Base-by-base conservation (phyloP, 495 filamentous ascomycete genomes). In the Xylaria telfairii region DNA sequence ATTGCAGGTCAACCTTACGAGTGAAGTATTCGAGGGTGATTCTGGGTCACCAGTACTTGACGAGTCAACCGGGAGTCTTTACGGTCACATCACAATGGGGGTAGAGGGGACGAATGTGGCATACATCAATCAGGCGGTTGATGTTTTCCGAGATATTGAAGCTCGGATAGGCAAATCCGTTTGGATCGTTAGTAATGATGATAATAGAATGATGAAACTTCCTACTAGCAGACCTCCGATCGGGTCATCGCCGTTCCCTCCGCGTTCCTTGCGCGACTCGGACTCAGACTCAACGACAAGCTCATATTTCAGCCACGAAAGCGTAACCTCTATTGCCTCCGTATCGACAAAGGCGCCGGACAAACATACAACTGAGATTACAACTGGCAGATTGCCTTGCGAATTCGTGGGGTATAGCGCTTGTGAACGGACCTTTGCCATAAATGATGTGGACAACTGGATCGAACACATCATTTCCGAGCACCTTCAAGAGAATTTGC, bases 31-130 rank as follows among this genome's bases (percentile, higher is more conserved):
- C 4, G 67, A 71, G 37, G 75, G 78, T 1, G 77, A 79, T 51
- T 77, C 67, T 49, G 78, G 78, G 8, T 72, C 74, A 39, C 69
- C 71, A 61, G 71, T 80, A 13, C 19, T 77, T 17, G 74, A 76
- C 65, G 44, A 61, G 28, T 54, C 66, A 21, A 71, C 56, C 9
- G 74, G 71, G 6, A 47, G 49, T n/a, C 44, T 78, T 10, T 78
- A 74, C 47, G 78, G 77, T 19, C 71, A 76, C 53, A 67, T 80
- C 41, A 49, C 73, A 1, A 67, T 67, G 28, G 77, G 77, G 61
- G 65, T 73, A 49, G 59, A 75, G 0, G 69, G 57, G 3, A 73
- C 72, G 3, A 63, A 64, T 0, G 53, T 76, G 13, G 75, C 78
- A 4, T 79, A 79, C 54, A 75, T 79, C 7, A 68, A 72, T n/a